Evolutionary conservation across 2,329 filamentous ascomycete genomes (phyloP), one percentile per base, ranked within the genome.

Genomic region (Claviceps pazoutovae): DNA sequence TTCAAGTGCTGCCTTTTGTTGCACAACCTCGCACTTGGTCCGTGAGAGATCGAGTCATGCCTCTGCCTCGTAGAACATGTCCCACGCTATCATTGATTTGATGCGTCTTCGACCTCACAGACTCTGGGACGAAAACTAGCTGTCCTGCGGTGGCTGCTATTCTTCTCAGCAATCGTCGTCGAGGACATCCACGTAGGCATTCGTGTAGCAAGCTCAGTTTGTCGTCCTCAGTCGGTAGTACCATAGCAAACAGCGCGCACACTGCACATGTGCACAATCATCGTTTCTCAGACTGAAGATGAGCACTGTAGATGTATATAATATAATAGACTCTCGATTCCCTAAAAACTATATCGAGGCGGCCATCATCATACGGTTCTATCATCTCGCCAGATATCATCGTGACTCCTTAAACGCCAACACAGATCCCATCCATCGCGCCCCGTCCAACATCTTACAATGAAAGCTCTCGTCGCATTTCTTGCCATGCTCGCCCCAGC

Each of bases 381-480:
- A 19, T 37, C 11, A 9, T 23, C 34, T 13, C 17, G 17, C 30
- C 26, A 47, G 30, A 23, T 14, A 37, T 37, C 17, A 23, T 21
- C 34, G 17, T n/a, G 11, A 36, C 44, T 16, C 16, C 4, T 21
- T 13, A n/a, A 8, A n/a, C 14, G 17, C 37, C 46, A 16, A 38
- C 48, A 8, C 23, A 14, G 21, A 48, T 14, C 23, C 21, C 21
- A 34, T 4, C 11, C 30, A 41, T 30, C 17, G 23, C 16, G 0
- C 2, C 38, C 38, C 34, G 11, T 6, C 16, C 9, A 14, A 5
- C 23, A 16, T 49, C 26, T 13, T 39, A 52, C 44, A 38, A 66
- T 67, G 64, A 64, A 60, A 54, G 21, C 61, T n/a, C 44, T 58
- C 21, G 37, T 60, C 26, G 16, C 44, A 21, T 3, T 43, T 51